Conservation (phyloP, 192 early-diverging fungal species). For the Coemansia sp. region DNA sequence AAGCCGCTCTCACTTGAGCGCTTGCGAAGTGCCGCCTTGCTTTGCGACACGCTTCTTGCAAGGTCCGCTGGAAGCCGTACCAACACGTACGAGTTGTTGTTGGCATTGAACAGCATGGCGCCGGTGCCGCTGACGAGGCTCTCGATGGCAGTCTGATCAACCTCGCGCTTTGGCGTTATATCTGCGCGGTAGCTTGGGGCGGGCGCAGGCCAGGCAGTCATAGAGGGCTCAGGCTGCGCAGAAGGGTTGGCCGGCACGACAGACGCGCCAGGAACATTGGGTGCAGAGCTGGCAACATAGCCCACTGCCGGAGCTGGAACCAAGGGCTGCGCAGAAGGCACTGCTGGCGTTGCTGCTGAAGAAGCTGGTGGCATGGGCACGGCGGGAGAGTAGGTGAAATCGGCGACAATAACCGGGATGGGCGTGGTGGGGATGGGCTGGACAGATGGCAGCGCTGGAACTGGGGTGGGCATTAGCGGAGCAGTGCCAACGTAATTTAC, state of each 20-base stretch:
- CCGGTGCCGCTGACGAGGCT: constrained; percentile 26
- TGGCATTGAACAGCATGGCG: constrained; percentile 26
- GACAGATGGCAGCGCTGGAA: background rate
- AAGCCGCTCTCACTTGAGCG: constrained; percentile 24
- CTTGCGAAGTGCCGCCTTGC: constrained; percentile 17
- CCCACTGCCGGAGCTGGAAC: constrained; percentile 11
- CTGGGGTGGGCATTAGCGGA: constrained; percentile 11
- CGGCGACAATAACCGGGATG: constrained; percentile 24
- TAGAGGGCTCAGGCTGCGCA: constrained; percentile 10
- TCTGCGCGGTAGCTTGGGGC: constrained; percentile 17
- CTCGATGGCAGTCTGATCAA: constrained; percentile 12
- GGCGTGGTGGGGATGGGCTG: constrained; percentile 19
- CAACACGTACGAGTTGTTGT: constrained; percentile 34
- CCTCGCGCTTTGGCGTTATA: constrained; percentile 21
- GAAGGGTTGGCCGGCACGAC: constrained; percentile 14
- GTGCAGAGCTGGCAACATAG: constrained; percentile 16
- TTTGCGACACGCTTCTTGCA: constrained; percentile 15
- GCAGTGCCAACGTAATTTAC: constrained; percentile 27
- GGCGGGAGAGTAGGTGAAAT: constrained; percentile 37
- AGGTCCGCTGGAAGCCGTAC: constrained; percentile 25
- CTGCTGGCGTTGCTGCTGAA: background rate
- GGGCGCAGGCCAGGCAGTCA: constrained; percentile 8
- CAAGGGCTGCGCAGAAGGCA: background rate
- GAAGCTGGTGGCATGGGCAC: constrained; percentile 3
- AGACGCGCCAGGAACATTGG: background rate